phyloP scores from a whole-genome alignment of 805 yeast genomes.

The Candida nonsorbophila region DNA sequence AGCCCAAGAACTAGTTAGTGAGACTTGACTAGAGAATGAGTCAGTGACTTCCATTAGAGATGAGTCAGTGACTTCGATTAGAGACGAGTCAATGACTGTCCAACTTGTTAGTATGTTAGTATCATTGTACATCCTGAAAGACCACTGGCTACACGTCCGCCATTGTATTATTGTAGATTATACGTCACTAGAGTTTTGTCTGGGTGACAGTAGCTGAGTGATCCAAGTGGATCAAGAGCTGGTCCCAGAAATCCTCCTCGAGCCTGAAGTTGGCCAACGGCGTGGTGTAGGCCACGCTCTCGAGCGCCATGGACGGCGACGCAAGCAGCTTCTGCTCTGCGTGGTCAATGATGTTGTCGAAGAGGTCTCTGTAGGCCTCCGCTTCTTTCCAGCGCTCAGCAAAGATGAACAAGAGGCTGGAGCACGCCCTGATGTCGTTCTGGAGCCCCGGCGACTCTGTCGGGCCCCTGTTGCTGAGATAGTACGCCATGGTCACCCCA shows the following conservation, averaged over 20 bases:
- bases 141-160: too few species aligned
- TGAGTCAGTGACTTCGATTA: too few species aligned
- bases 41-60: too few species aligned
- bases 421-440: conserved; percentile 9
- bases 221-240: conserved; percentile 3
- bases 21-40: too few species aligned
- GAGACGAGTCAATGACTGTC: too few species aligned
- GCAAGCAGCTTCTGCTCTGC: neutral
- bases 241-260: conserved; percentile 10
- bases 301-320: neutral
- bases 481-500: conserved; percentile 8
- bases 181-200: too few species aligned
- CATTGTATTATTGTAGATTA: too few species aligned
- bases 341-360: conserved; percentile 5
- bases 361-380: conserved; percentile 7
- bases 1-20: conserved; percentile 3
- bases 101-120: too few species aligned
- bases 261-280: neutral
- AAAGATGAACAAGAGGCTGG: conserved; percentile 7
- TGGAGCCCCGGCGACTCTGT: conserved; percentile 7
- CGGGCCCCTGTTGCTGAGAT: conserved; percentile 4
- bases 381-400: conserved; percentile 11
- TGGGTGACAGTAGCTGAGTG: too few species aligned
- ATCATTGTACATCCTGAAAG: too few species aligned
- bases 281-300: too few species aligned